Conservation (phyloP, 495 filamentous ascomycete genomes). For the Acidiella bohemica region DNA sequence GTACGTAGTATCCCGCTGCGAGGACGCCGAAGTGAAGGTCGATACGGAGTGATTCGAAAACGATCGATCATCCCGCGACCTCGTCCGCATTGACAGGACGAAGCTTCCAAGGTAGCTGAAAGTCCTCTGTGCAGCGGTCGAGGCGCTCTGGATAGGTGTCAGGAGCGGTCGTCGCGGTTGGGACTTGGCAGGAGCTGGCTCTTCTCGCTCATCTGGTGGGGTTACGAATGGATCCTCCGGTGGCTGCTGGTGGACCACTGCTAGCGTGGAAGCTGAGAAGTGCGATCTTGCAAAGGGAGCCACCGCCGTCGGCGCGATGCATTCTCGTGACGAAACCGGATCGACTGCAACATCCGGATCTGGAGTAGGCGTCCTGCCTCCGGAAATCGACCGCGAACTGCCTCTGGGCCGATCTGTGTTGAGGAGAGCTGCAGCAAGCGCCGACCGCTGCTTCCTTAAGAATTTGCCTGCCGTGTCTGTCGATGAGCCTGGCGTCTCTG, state of each 20-base stretch:
- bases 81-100: too few relatives aligned
- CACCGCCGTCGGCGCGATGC: not conserved
- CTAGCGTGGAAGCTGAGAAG: conserved; percentile 2
- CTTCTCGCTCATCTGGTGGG: conserved; percentile 10
- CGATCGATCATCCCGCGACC: too few relatives aligned
- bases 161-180: not conserved
- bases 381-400: conserved; percentile 2
- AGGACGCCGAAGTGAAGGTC: conserved; percentile 5
- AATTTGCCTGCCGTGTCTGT: conserved; percentile 3
- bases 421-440: conserved; percentile 7
- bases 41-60: too few relatives aligned
- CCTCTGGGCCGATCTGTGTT: conserved; percentile 4
- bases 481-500: conserved; percentile 5
- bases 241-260: conserved; percentile 6
- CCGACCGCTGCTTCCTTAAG: conserved; percentile 10
- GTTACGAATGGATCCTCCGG: conserved; percentile 19
- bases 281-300: conserved; percentile 14
- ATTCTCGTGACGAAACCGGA: conserved; percentile 9
- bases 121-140: conserved; percentile 5
- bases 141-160: conserved; percentile 14
- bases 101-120: conserved; percentile 10
- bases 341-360: conserved; percentile 10
- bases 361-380: not conserved
- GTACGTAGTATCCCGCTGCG: conserved; percentile 2
- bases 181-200: not conserved